A percentile compares a stretch with the other conserved stretches of the same genome.
Conservation (phyloP, 495 filamentous ascomycete genomes). For the Apodospora peruviana region DNA sequence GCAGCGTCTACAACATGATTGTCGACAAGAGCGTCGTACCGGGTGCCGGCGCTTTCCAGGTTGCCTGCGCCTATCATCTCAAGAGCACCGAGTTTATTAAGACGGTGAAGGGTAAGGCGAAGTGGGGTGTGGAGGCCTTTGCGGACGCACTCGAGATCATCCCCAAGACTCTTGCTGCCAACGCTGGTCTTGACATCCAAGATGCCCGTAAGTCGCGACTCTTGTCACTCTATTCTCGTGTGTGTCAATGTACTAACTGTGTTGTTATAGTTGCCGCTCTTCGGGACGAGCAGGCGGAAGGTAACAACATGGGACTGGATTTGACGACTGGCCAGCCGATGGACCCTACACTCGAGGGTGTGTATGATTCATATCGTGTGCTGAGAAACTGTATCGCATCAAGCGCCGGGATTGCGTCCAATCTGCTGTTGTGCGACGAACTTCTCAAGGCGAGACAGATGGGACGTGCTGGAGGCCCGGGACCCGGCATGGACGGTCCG, state of each 20-base stretch:
- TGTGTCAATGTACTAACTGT: constrained; percentile 4
- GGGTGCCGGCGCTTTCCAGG: constrained; percentile 92
- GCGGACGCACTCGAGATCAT: constrained; percentile 91
- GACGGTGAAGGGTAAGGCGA: constrained; percentile 93
- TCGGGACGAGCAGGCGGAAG: constrained; percentile 78
- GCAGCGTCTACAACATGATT: constrained; percentile 98
- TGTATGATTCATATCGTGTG: constrained; percentile 95
- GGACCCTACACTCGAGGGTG: constrained; percentile 89
- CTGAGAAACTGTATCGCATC: constrained; percentile 89
- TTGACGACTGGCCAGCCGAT: constrained; percentile 83
- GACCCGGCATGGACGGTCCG: constrained; percentile 49
- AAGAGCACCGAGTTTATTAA: constrained; percentile 75
- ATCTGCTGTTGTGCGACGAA: constrained; percentile 94
- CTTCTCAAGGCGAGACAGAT: constrained; percentile 96
- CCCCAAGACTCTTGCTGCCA: constrained; percentile 94
- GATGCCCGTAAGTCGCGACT: constrained; percentile 74
- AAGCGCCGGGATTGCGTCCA: constrained; percentile 89
- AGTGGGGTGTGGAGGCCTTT: constrained; percentile 90
- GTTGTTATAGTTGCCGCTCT: constrained; percentile 63
- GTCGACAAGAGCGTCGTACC: constrained; percentile 93
- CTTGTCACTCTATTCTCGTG: background rate
- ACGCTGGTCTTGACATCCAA: constrained; percentile 94
- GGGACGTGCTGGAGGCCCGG: constrained; percentile 51
- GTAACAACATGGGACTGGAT: constrained; percentile 81
- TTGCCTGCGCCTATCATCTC: constrained; percentile 87